Conservation (phyloP, 2,329 filamentous ascomycete species). For the Graphilbum sp. region DNA sequence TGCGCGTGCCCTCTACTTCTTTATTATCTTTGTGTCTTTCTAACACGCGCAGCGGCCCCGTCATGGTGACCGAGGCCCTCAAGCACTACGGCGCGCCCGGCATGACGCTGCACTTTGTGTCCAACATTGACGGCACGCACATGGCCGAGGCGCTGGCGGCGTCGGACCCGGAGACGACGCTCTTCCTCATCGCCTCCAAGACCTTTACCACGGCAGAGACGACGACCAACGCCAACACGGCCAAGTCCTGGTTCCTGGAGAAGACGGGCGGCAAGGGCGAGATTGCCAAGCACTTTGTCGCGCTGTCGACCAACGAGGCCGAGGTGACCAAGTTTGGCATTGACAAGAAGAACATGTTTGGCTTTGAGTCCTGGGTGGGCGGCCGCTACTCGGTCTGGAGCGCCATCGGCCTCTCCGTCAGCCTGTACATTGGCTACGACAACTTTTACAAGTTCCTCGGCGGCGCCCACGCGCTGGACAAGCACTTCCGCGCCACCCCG, state of each 20-base stretch:
- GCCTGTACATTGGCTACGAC: constrained; percentile 88
- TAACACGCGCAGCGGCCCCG: constrained; percentile 53
- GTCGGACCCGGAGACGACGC: constrained; percentile 92
- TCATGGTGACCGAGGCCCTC: constrained; percentile 97
- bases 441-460: constrained; percentile 95
- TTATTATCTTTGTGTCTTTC: neutral
- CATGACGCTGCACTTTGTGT: constrained; percentile 91
- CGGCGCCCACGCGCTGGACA: constrained; percentile 94
- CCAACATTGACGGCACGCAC: constrained; percentile 98
- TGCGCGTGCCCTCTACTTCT: too few species aligned
- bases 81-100: constrained; percentile 82
- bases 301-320: constrained; percentile 83
- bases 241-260: constrained; percentile 93
- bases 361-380: constrained; percentile 96
- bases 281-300: constrained; percentile 97
- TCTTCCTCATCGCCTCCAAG: constrained; percentile 97
- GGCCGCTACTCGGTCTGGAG: constrained; percentile 98
- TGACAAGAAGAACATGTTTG: constrained; percentile 98
- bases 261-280: constrained; percentile 59
- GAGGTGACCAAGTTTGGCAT: constrained; percentile 99
- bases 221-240: constrained; percentile 88
- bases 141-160: constrained; percentile 80
- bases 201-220: constrained; percentile 99
- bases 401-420: constrained; percentile 88
- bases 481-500: constrained; percentile 86